These are phyloP conservation scores for Nitzschia sp. DNA, from an alignment of 108 stramenopile genomes.

Conservation along the genomic window DNA sequence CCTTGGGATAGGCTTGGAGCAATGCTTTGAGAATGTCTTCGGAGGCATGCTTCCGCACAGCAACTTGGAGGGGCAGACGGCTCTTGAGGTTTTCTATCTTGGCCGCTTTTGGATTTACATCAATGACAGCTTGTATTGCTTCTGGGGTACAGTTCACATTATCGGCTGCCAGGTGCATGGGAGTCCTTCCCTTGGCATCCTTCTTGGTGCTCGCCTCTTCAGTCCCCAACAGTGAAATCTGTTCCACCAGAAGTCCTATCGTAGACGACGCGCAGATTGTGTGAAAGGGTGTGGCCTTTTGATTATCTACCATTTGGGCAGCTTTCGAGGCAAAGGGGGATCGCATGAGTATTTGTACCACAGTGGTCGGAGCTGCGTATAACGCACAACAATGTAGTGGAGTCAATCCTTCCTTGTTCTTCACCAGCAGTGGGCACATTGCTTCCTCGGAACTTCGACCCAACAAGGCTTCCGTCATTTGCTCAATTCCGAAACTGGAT, in stretches of 20 bases:
- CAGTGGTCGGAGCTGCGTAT: conserved; percentile 44
- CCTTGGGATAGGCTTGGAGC: conserved; percentile 52
- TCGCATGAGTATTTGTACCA: conserved; percentile 39
- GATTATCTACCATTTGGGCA: conserved; percentile 33
- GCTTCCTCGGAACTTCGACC: conserved; percentile 12
- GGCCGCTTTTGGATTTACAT: conserved; percentile 52
- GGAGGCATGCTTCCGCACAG: conserved; percentile 44
- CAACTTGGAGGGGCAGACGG: conserved; percentile 61
- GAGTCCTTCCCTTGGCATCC: conserved; percentile 46
- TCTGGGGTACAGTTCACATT: conserved; percentile 47
- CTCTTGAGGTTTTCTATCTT: conserved; percentile 43
- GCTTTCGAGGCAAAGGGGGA: conserved; percentile 47
- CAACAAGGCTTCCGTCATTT: conserved; percentile 28
- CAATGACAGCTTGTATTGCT: conserved; percentile 49
- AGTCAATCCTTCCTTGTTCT: conserved; percentile 27
- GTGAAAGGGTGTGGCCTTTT: conserved; percentile 45
- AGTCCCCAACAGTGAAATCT: conserved; percentile 41
- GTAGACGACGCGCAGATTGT: conserved; percentile 14
- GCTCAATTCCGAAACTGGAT: not conserved
- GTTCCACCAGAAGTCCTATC: conserved; percentile 4
- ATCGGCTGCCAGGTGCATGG: conserved; percentile 51
- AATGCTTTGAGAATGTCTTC: conserved; percentile 54
- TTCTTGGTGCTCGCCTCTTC: conserved; percentile 36
- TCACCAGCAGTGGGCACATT: conserved; percentile 13
- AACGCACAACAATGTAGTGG: conserved; percentile 68